phyloP scores from a whole-genome alignment of 352 stramenopile species.

The Phytophthora pseudosyringae region DNA sequence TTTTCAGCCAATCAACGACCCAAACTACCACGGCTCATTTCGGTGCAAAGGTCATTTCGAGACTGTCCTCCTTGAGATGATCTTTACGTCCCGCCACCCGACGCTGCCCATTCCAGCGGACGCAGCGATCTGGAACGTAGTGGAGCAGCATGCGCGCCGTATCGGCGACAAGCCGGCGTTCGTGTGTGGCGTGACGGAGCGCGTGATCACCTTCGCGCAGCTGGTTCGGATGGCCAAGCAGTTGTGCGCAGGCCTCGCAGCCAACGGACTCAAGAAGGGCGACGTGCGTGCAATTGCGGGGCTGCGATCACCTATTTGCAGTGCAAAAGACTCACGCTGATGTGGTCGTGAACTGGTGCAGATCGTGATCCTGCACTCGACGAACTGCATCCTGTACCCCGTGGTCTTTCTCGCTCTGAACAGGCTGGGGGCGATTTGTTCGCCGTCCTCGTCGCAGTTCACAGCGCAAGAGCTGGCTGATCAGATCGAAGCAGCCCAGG shows the following conservation, averaged over 20 bases:
- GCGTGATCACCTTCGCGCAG: constrained; percentile 39
- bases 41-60: background rate
- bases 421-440: constrained; percentile 46
- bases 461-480: constrained; percentile 35
- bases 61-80: constrained; percentile 24
- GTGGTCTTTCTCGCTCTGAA: constrained; percentile 54
- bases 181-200: constrained; percentile 46
- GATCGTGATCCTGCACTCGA: constrained; percentile 48
- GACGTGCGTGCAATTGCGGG: constrained; percentile 36
- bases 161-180: constrained; percentile 37
- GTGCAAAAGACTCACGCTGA: background rate
- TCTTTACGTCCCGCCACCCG: constrained; percentile 47
- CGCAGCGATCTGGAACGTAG: constrained; percentile 41
- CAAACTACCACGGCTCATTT: background rate
- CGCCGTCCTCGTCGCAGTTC: constrained; percentile 44
- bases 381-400: constrained; percentile 65
- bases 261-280: constrained; percentile 44
- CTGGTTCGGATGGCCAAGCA: constrained; percentile 25
- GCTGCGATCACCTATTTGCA: background rate
- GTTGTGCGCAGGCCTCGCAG: constrained; percentile 38
- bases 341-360: constrained; percentile 6
- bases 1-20: constrained; percentile 14
- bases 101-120: constrained; percentile 31
- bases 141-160: constrained; percentile 28
- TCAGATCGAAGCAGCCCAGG: constrained; percentile 41